These are phyloP conservation scores for Aspergillus pseudoviridinutans DNA, from an alignment of 2,329 filamentous ascomycete genomes.

Conservation along the genomic window DNA sequence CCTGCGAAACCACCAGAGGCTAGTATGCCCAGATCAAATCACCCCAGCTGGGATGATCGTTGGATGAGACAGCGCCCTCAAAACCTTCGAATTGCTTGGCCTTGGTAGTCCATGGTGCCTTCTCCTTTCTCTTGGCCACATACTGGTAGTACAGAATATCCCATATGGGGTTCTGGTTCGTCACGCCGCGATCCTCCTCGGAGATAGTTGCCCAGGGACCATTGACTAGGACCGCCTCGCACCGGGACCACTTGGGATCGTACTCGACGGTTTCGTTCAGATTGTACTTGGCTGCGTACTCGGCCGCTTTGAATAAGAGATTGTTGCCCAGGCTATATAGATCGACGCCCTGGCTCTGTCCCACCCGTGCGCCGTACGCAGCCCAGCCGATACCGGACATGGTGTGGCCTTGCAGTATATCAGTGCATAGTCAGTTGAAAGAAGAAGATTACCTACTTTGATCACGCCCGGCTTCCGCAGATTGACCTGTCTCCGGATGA, in stretches of 20 bases:
- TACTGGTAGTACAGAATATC: slow-evolving; percentile 34
- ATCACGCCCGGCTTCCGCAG: slow-evolving; percentile 37
- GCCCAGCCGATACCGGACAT: slow-evolving; percentile 33
- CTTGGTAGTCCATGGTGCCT: slow-evolving; percentile 17
- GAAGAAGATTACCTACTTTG: slow-evolving; percentile 15
- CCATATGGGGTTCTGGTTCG: slow-evolving; percentile 8
- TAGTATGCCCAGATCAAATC: slow-evolving; percentile 21
- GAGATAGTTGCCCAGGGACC: slow-evolving; percentile 36
- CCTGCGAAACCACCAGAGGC: too few relatives aligned
- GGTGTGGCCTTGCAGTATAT: slow-evolving; percentile 20
- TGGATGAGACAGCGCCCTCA: slow-evolving; percentile 7
- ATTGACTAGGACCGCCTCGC: slow-evolving; percentile 39
- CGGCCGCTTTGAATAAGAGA: slow-evolving; percentile 33
- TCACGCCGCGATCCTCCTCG: slow-evolving; percentile 13
- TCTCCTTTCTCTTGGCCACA: slow-evolving; percentile 21
- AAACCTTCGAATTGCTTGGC: slow-evolving; percentile 13
- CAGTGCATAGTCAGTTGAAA: too few relatives aligned
- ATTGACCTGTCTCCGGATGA: slow-evolving; percentile 32
- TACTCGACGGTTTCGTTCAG: slow-evolving; percentile 33
- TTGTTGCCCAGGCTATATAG: slow-evolving; percentile 29
- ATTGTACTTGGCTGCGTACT: slow-evolving; percentile 41
- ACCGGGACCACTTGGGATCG: slow-evolving; percentile 35
- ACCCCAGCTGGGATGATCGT: slow-evolving; percentile 29
- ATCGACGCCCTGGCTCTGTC: slow-evolving; percentile 36
- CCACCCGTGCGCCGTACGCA: slow-evolving; percentile 30